Percentiles rank a stretch among this genome's conserved stretches.
Evolutionary conservation across 1,284 basidiomycete species (phyloP).

Genomic region (Ceratorhiza oryzae-sativae): DNA sequence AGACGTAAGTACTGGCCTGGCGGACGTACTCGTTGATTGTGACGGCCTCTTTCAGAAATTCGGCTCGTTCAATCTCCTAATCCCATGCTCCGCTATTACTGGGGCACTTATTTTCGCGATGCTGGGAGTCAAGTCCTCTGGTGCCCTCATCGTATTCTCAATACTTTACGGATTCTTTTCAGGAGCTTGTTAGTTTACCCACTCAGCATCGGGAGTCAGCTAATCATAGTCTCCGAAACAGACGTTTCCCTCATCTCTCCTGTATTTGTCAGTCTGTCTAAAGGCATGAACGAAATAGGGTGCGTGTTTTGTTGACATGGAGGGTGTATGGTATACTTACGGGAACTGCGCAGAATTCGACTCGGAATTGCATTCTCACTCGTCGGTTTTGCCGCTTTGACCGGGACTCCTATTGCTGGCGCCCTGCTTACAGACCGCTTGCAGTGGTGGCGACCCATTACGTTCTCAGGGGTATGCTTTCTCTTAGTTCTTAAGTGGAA

Average conservation of each 20-base stretch:
- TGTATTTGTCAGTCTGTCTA: slow-evolving; percentile 18
- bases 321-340: not conserved
- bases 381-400: slow-evolving; percentile 33
- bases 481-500: not conserved
- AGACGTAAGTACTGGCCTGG: not conserved
- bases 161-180: slow-evolving; percentile 43
- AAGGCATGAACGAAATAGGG: slow-evolving; percentile 34
- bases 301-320: not conserved
- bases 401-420: slow-evolving; percentile 34
- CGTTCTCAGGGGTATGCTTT: slow-evolving; percentile 23
- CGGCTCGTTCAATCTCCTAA: slow-evolving; percentile 40
- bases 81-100: slow-evolving; percentile 27
- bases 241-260: slow-evolving; percentile 35
- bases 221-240: not conserved
- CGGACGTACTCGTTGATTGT: not conserved
- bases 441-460: slow-evolving; percentile 35
- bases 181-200: slow-evolving; percentile 32
- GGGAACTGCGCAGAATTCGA: slow-evolving; percentile 4
- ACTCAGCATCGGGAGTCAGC: not conserved
- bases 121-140: slow-evolving; percentile 39
- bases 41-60: slow-evolving; percentile 4
- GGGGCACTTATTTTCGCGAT: slow-evolving; percentile 42
- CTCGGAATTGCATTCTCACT: slow-evolving; percentile 34
- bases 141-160: slow-evolving; percentile 38
- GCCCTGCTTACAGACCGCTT: slow-evolving; percentile 22